Conservation (phyloP, 805 yeast genomes). For the Kuraishia floccosa region DNA sequence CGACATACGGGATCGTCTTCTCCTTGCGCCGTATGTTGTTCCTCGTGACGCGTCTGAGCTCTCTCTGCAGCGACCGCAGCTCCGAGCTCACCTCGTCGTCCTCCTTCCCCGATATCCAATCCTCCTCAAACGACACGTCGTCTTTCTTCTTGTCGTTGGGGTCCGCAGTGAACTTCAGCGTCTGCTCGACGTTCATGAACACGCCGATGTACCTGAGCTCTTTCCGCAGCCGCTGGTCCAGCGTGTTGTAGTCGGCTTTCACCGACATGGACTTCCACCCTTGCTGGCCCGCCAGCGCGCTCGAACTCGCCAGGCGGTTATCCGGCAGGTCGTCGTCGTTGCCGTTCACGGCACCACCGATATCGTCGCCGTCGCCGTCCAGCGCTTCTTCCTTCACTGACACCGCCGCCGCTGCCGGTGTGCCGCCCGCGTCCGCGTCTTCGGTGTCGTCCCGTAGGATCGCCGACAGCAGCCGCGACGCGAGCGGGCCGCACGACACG, state of each 20-base stretch:
- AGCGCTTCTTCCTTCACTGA: slow-evolving; percentile 6
- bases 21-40: slow-evolving; percentile 61
- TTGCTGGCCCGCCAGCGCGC: slow-evolving; percentile 25
- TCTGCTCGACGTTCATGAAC: slow-evolving; percentile 49
- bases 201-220: slow-evolving; percentile 89
- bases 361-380: slow-evolving; percentile 11
- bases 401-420: too few relatives aligned
- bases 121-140: slow-evolving; percentile 27
- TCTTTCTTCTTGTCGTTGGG: slow-evolving; percentile 9
- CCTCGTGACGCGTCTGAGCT: slow-evolving; percentile 47
- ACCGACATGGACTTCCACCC: slow-evolving; percentile 34
- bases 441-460: slow-evolving; percentile 36
- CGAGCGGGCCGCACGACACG: slow-evolving; percentile 84
- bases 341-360: slow-evolving; percentile 7
- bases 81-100: slow-evolving; percentile 93
- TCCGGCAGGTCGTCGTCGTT: slow-evolving; percentile 6
- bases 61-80: slow-evolving; percentile 59
- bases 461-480: slow-evolving; percentile 76
- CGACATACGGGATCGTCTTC: slow-evolving; percentile 57
- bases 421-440: slow-evolving; percentile 9
- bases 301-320: slow-evolving; percentile 8
- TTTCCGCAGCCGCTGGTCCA: slow-evolving; percentile 81
- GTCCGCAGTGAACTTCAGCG: slow-evolving; percentile 15
- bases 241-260: slow-evolving; percentile 58
- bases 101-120: slow-evolving; percentile 74